A percentile compares a stretch with the other conserved stretches of the same genome.
These are phyloP conservation scores for Clitocybe nebularis DNA, from an alignment of 1,284 basidiomycete genomes.

Conservation along the genomic window DNA sequence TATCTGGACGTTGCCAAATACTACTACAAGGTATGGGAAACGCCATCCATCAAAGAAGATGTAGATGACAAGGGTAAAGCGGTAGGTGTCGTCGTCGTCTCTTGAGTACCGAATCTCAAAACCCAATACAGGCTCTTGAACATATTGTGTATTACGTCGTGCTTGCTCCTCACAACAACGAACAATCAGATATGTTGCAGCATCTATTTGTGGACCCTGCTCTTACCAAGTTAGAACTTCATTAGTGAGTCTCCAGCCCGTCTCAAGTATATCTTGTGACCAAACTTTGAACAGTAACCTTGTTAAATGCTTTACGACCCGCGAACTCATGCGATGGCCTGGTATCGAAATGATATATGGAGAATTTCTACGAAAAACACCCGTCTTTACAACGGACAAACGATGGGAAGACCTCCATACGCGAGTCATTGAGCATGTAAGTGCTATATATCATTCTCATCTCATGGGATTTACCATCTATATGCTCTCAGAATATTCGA, in stretches of 20 bases:
- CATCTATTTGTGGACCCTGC: conserved; percentile 79
- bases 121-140: conserved; percentile 66
- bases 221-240: conserved; percentile 77
- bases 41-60: conserved; percentile 86
- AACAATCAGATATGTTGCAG: conserved; percentile 96
- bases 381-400: conserved; percentile 78
- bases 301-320: conserved; percentile 94
- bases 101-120: conserved; percentile 9
- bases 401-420: conserved; percentile 96
- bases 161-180: conserved; percentile 92
- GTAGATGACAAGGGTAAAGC: conserved; percentile 67
- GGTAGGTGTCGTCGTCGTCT: conserved; percentile 40
- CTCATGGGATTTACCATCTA: conserved; percentile 9
- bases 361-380: conserved; percentile 73
- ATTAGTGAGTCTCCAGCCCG: conserved; percentile 67
- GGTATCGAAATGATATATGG: conserved; percentile 93
- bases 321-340: conserved; percentile 97
- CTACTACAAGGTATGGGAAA: conserved; percentile 96
- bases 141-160: conserved; percentile 95
- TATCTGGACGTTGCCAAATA: conserved; percentile 96
- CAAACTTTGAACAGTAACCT: conserved; percentile 63
- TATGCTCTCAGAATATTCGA: conserved; percentile 80
- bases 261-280: background rate
- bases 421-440: conserved; percentile 93
- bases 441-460: conserved; percentile 26